These are phyloP conservation scores for Tylopilus balloui DNA, from an alignment of 768 basidiomycete species.

Conservation along the genomic window DNA sequence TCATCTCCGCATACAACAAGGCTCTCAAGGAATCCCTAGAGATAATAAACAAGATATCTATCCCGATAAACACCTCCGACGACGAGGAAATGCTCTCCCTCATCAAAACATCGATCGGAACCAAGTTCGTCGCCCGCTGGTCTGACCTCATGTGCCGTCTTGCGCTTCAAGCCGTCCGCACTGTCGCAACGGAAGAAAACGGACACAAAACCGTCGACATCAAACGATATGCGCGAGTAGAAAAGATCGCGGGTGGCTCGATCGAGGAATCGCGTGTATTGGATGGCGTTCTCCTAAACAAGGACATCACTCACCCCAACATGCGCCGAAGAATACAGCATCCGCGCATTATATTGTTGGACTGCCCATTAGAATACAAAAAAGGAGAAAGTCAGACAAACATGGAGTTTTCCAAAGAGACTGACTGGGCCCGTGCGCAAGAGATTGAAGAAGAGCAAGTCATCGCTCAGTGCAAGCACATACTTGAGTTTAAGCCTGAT, in stretches of 20 bases:
- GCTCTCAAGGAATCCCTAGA: slow-evolving; percentile 89
- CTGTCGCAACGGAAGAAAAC: slow-evolving; percentile 73
- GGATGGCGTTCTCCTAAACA: slow-evolving; percentile 94
- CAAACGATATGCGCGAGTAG: slow-evolving; percentile 95
- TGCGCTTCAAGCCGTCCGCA: slow-evolving; percentile 88
- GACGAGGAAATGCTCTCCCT: slow-evolving; percentile 92
- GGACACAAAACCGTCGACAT: slow-evolving; percentile 90
- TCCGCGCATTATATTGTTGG: slow-evolving; percentile 83
- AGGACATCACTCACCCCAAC: slow-evolving; percentile 96
- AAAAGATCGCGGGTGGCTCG: slow-evolving; percentile 96
- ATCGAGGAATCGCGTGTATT: slow-evolving; percentile 90
- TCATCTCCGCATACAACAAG: slow-evolving; percentile 97
- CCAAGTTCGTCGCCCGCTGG: slow-evolving; percentile 96
- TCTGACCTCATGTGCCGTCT: slow-evolving; percentile 95
- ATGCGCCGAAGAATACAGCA: slow-evolving; percentile 91
- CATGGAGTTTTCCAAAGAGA: slow-evolving; percentile 94
- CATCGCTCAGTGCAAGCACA: slow-evolving; percentile 74
- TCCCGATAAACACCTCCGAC: slow-evolving; percentile 81
- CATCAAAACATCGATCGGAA: slow-evolving; percentile 98
- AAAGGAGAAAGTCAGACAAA: slow-evolving; percentile 98
- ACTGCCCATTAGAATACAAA: slow-evolving; percentile 98
- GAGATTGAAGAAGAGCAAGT: slow-evolving; percentile 98
- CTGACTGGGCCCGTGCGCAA: slow-evolving; percentile 88
- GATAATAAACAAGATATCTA: slow-evolving; percentile 82
- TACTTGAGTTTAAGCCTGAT: slow-evolving; percentile 93